Percentiles rank a stretch among this genome's conserved stretches.
Evolutionary conservation across 176 grass and related monocot genomes (phyloP).

Genomic region (Puccinellia tenuiflora): DNA sequence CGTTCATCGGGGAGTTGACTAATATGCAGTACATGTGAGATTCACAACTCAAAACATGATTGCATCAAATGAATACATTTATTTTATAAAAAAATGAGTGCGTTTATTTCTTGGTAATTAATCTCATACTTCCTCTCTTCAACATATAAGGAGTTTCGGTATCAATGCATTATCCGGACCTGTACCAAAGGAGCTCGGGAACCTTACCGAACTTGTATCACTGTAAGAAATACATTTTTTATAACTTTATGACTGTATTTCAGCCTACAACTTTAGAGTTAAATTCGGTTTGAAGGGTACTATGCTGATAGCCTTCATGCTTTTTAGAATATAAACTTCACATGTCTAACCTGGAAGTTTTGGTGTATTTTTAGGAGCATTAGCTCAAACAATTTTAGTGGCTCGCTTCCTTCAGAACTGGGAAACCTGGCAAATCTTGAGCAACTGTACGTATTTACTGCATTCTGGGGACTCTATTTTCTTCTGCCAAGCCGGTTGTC

Average conservation of each 20-base stretch:
- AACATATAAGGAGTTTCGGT: constrained; percentile 46
- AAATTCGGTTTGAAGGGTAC: not conserved
- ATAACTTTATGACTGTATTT: not conserved
- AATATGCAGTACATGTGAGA: constrained; percentile 72
- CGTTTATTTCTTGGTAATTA: not conserved
- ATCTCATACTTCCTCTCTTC: not conserved
- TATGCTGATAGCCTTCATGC: not conserved
- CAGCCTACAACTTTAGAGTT: not conserved
- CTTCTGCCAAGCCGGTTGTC: too few relatives aligned
- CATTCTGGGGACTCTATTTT: too few relatives aligned
- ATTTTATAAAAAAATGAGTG: too few relatives aligned
- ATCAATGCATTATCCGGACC: constrained; percentile 76
- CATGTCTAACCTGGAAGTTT: not conserved
- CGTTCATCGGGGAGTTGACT: constrained; percentile 63
- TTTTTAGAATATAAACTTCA: not conserved
- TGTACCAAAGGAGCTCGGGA: constrained; percentile 70
- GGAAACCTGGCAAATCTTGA: too few relatives aligned
- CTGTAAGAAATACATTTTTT: constrained; percentile 38
- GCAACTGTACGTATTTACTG: too few relatives aligned
- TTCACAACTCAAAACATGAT: not conserved
- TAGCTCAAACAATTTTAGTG: too few relatives aligned
- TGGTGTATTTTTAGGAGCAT: too few relatives aligned
- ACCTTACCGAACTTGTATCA: constrained; percentile 37
- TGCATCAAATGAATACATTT: not conserved
- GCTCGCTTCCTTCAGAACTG: too few relatives aligned